Evolutionary conservation across 192 early-diverging fungal genomes (phyloP).

Genomic region (Coemansia umbellata): DNA sequence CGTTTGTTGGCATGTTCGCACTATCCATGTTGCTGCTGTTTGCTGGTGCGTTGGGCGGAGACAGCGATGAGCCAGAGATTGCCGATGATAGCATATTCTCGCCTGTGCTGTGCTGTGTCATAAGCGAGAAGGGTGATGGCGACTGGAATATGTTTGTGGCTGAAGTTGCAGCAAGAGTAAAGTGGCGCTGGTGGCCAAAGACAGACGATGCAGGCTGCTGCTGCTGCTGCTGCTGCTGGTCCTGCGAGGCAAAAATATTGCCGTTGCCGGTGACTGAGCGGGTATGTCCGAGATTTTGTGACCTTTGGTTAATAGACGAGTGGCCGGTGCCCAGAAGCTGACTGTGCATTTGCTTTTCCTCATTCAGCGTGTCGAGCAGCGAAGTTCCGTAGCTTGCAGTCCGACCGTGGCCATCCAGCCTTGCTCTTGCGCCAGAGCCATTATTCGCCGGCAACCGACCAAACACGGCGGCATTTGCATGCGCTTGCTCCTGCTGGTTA

Average conservation of each 20-base stretch:
- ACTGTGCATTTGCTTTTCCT: conserved; percentile 28
- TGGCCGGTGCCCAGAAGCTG: too few species aligned
- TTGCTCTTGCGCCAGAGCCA: conserved; percentile 1
- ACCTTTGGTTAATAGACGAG: too few species aligned
- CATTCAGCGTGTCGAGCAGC: conserved; percentile 49
- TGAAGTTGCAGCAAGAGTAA: conserved; percentile 11
- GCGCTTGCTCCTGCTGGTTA: too few species aligned
- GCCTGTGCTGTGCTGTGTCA: too few species aligned
- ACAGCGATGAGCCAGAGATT: neutral
- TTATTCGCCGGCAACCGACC: conserved; percentile 5
- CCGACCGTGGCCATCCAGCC: conserved; percentile 28
- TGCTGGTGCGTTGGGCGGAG: too few species aligned
- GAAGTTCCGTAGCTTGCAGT: conserved; percentile 51
- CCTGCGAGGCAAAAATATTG: too few species aligned
- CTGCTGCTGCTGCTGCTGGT: neutral
- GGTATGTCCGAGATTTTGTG: too few species aligned
- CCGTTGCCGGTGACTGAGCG: neutral
- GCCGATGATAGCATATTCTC: neutral
- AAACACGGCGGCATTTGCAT: too few species aligned
- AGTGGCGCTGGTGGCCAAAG: conserved; percentile 31
- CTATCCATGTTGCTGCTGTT: too few species aligned
- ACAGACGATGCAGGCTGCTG: too few species aligned
- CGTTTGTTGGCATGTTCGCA: conserved; percentile 21
- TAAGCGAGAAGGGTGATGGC: conserved; percentile 13
- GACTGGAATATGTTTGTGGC: too few species aligned